Base-by-base conservation (phyloP, 75 land plant genomes). In the Adiantum capillusveneris region DNA sequence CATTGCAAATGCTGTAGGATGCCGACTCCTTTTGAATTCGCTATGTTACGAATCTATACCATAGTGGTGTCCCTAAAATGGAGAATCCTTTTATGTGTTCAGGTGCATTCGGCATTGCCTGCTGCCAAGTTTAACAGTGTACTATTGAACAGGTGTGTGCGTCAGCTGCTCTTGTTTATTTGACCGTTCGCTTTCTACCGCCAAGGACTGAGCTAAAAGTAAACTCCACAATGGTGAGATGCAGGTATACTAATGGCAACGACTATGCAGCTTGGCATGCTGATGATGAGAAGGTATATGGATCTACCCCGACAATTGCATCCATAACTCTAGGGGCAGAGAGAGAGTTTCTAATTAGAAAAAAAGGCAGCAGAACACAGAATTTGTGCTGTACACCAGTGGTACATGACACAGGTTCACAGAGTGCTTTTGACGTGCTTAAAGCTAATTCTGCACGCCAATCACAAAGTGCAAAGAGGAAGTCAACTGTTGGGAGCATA, bases 191-290 rank as follows among this genome's bases (percentile, higher is more conserved):
- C n/a, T n/a, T n/a, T n/a, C n/a, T n/a, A n/a, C n/a, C n/a, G n/a
- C n/a, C n/a, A n/a, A n/a, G n/a, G n/a, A n/a, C n/a, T n/a, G n/a
- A n/a, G n/a, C n/a, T n/a, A n/a, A n/a, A n/a, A n/a, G n/a, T n/a
- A n/a, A n/a, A n/a, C n/a, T n/a, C n/a, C n/a, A n/a, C n/a, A n/a
- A n/a, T n/a, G n/a, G n/a, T n/a, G n/a, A n/a, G n/a, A n/a, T 80
- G 83, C 67, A 65, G 86, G 59, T 86, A 86, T 59, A 83, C 78
- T 56, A 64, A 49, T 53, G 86, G 90, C 16, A 66, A 65, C 48
- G 90, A 86, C 29, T 80, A 80, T 75, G 90, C 82, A 26, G 63
- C 74, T 31, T 86, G 90, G 90, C 95, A 89, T 67, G 59, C 95
- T 44, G 95, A 89, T 65, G 90, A 89, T 66, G 95, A 89, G 64